Percentiles rank a stretch among this genome's conserved stretches.
These are phyloP conservation scores for Vitis hybrid DNA, from an alignment of 177 flowering plant genomes.

Conservation along the genomic window DNA sequence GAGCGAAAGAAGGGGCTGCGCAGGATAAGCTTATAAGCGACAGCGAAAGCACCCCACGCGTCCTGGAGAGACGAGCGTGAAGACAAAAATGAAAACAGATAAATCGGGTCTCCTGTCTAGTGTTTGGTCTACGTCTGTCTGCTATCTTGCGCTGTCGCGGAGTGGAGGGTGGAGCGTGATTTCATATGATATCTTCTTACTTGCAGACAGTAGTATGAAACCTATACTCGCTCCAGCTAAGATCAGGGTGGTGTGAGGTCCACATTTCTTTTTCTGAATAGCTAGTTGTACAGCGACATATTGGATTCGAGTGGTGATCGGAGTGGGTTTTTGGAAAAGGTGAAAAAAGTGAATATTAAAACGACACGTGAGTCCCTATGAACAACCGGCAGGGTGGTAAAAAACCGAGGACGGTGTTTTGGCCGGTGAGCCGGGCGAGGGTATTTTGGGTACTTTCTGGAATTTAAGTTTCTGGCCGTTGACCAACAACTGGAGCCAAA, in stretches of 20 bases:
- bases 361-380: constrained; percentile 4
- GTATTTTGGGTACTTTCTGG: background rate
- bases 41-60: background rate
- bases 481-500: too few relatives aligned
- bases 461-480: too few relatives aligned
- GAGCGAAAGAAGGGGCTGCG: background rate
- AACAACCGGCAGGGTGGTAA: background rate
- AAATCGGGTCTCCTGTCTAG: background rate
- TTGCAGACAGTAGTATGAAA: too few relatives aligned
- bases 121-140: constrained; percentile 28
- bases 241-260: background rate
- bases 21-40: background rate
- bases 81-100: background rate
- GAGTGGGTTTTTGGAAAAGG: background rate
- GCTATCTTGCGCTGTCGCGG: constrained; percentile 19
- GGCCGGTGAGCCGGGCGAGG: background rate
- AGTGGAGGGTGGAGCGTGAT: background rate
- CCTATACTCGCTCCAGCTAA: background rate
- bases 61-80: background rate
- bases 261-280: background rate
- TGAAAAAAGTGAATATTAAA: background rate
- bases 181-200: background rate
- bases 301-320: too few relatives aligned
- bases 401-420: background rate
- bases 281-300: too few relatives aligned